These are phyloP conservation scores for Blastobotrys elegans DNA, from an alignment of 1,139 yeast species.

Conservation along the genomic window DNA sequence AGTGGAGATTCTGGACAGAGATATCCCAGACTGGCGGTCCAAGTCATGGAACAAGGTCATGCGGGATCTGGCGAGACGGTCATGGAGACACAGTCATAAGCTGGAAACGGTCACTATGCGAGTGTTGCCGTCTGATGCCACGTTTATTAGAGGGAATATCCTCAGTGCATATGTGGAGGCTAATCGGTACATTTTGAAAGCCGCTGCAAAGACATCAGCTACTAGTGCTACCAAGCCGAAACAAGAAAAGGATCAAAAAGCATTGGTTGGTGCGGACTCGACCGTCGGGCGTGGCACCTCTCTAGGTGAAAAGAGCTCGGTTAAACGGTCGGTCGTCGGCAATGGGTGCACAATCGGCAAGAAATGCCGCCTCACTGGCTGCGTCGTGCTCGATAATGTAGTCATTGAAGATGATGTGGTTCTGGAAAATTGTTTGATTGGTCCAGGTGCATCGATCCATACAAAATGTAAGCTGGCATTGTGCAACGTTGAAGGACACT, in stretches of 20 bases:
- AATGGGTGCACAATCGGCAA: conserved; percentile 73
- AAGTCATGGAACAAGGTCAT: conserved; percentile 64
- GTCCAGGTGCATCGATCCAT: conserved; percentile 58
- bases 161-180: conserved; percentile 84
- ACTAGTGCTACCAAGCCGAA: conserved; percentile 7
- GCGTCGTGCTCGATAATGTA: conserved; percentile 69
- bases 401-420: conserved; percentile 63
- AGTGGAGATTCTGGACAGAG: conserved; percentile 37
- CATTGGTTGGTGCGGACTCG: conserved; percentile 83
- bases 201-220: conserved; percentile 26
- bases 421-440: conserved; percentile 86
- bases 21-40: conserved; percentile 15
- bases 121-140: conserved; percentile 34
- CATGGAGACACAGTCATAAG: conserved; percentile 71
- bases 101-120: conserved; percentile 12
- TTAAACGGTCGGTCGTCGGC: conserved; percentile 81
- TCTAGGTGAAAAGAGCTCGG: conserved; percentile 74
- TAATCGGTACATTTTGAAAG: conserved; percentile 72
- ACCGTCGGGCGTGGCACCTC: conserved; percentile 55
- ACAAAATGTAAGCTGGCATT: conserved; percentile 40
- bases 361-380: conserved; percentile 83
- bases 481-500: conserved; percentile 81
- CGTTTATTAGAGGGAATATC: conserved; percentile 73
- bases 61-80: conserved; percentile 82
- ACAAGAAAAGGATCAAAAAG: conserved; percentile 28